A percentile compares a stretch with the other conserved stretches of the same genome.
Conservation (phyloP, 1,284 basidiomycete species). For the Ustilago hordei region DNA sequence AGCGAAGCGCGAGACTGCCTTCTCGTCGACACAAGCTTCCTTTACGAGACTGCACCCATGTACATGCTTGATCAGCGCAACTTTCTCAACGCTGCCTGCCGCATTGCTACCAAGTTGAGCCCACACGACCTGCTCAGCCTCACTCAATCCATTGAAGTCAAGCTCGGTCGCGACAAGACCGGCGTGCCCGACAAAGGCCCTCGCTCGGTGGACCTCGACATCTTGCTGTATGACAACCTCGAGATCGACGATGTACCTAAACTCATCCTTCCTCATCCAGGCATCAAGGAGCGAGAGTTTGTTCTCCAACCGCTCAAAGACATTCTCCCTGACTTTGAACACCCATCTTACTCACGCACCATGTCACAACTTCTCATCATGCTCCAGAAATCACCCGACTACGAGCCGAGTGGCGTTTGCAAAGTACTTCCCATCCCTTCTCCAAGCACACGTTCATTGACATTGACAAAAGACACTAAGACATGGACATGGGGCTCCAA, state of each 20-base stretch:
- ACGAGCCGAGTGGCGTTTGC: conserved; percentile 47
- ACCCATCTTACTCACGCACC: conserved; percentile 61
- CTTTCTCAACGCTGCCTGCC: conserved; percentile 90
- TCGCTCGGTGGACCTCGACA: conserved; percentile 89
- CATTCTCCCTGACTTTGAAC: conserved; percentile 68
- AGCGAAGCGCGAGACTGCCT: conserved; percentile 67
- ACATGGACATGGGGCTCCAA: conserved; percentile 60
- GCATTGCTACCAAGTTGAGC: conserved; percentile 81
- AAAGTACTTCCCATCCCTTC: conserved; percentile 54
- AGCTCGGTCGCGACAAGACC: conserved; percentile 84
- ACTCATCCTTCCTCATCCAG: conserved; percentile 85
- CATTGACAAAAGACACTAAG: conserved; percentile 18
- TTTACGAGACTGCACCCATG: conserved; percentile 96
- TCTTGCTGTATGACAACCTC: conserved; percentile 81
- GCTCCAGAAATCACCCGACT: conserved; percentile 54
- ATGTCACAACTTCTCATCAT: conserved; percentile 59
- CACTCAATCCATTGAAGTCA: conserved; percentile 81
- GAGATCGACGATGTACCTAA: conserved; percentile 77
- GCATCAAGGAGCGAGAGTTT: conserved; percentile 86
- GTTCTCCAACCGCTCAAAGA: conserved; percentile 88
- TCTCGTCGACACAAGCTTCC: conserved; percentile 82
- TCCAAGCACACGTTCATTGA: conserved; percentile 20
- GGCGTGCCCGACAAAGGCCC: conserved; percentile 81
- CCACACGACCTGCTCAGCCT: conserved; percentile 77
- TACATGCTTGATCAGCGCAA: conserved; percentile 89